Evolutionary conservation across 371 early-diverging fungal species (phyloP).

Genomic region (Mortierella sp.): DNA sequence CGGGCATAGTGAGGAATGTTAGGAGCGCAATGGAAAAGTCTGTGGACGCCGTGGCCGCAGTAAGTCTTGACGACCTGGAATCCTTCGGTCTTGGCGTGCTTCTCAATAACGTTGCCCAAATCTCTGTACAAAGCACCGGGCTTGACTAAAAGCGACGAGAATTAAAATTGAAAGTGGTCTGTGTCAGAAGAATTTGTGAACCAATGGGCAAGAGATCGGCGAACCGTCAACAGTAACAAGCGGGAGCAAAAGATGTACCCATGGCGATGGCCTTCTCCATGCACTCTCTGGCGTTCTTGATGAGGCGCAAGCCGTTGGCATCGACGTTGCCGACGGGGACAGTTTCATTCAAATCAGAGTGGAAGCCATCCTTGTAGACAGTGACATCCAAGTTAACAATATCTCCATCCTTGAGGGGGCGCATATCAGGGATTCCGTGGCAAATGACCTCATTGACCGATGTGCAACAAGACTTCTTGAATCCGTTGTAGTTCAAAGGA

Average conservation of each 20-base stretch:
- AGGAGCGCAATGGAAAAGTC: constrained; percentile 90
- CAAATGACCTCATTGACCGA: constrained; percentile 86
- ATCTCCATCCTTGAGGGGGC: constrained; percentile 91
- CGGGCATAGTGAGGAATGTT: constrained; percentile 94
- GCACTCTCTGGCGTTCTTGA: constrained; percentile 84
- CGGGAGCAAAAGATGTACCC: constrained; percentile 64
- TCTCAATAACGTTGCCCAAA: constrained; percentile 91
- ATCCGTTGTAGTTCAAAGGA: constrained; percentile 93
- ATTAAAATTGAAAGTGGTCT: background rate
- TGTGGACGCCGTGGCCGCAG: constrained; percentile 94
- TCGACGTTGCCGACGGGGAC: constrained; percentile 91
- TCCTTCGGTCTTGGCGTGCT: constrained; percentile 84
- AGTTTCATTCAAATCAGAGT: constrained; percentile 93
- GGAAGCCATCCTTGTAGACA: constrained; percentile 91
- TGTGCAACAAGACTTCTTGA: constrained; percentile 95
- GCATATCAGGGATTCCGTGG: constrained; percentile 93
- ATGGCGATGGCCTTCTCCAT: constrained; percentile 89
- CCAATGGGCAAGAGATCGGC: background rate
- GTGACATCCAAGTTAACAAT: constrained; percentile 93
- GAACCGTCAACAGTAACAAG: background rate
- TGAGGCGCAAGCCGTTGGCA: constrained; percentile 75
- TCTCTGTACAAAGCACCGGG: constrained; percentile 94
- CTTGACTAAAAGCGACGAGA: constrained; percentile 68
- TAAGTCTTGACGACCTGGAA: constrained; percentile 94
- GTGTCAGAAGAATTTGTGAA: background rate